Evolutionary conservation across 495 filamentous ascomycete species (phyloP), one percentile per base, ranked within the genome.

Genomic region (Cercophora newfieldiana): DNA sequence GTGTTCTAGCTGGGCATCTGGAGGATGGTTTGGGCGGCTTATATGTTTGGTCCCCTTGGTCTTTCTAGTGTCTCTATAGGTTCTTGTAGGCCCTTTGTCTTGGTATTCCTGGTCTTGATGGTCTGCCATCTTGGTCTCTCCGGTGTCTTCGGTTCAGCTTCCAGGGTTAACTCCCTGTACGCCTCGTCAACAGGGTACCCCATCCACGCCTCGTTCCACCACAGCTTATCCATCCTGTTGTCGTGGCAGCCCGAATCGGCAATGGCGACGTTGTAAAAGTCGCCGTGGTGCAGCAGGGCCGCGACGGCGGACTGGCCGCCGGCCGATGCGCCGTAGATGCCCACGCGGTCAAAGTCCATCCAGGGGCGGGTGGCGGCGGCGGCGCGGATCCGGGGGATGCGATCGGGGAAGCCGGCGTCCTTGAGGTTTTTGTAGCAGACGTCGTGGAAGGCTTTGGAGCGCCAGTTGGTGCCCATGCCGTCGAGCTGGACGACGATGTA

Each of bases 381-480:
- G 22, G 67, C 56, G 18, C 37, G 62, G 3, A 72, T 62, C 69
- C 69, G 70, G 10, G 68, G 64, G 8, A 67, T 72, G 44, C 68
- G 69, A 44, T 72, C 69, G 16, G 65, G 68, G 21, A 70, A 64
- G 51, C 69, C 69, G 53, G 69, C 69, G 51, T 72, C 69, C 33
- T 69, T 67, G 60, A 72, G 67, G 56, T 72, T 68, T 60, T 72
- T 72, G 44, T 63, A 65, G 69, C 69, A 72, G 16, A 53, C 53
- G 48, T 72, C 56, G 68, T 72, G 69, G 65, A 72, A 72, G 7
- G 68, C 68, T 53, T 70, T 69, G 31, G 67, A 70, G 19, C 69
- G 68, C 69, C 69, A 72, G 61, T 70, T 70, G 7, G 59, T 70
- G 61, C 69, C 68, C 69, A 70, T 72, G n/a, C 69, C 68, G 61